Base-by-base conservation (phyloP, 2,329 filamentous ascomycete genomes). In the Apiospora aurea region DNA sequence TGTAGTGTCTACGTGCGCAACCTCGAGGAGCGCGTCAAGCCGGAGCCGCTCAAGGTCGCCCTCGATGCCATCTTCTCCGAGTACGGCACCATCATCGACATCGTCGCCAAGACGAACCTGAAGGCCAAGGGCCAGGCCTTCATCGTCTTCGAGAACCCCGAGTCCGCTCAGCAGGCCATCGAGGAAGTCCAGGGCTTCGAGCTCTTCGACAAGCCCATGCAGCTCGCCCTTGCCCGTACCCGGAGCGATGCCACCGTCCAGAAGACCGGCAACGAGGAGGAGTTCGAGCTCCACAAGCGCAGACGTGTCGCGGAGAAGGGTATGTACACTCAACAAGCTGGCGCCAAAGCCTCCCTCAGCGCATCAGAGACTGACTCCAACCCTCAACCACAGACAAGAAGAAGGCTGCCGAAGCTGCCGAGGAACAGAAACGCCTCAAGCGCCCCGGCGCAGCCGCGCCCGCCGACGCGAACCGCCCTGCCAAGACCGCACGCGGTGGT, bases 71-170 rank as follows among this genome's bases (percentile, higher is more conserved):
- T 98, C 78, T 98, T 98, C 84, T 91, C 91, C 74, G 94, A 97
- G 82, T 98, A 96, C 82, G 96, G 96, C 75, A 91, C 87, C 72
- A 90, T 97, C 73, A 84, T 97, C 77, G 95, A 97, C 74, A 90
- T 97, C 69, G 89, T 97, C 73, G 94, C 94, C 64, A 97, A 97
- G 85, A 94, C 90, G 75, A 98, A 97, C 81, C 83, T 98, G 43
- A 95, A 94, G 81, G 94, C 94, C 61, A 98, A 97, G 81, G 96
- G 96, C 16, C 96, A 99, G 83, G 96, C 96, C 0, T 99, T 99
- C 80, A 85, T 99, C 69, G 95, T 98, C 66, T 98, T 95, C 81
- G 94, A 97, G 77, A 89, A 87, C 73, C 85, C 92, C n/a, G 93
- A 95, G 71, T 90, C 91, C n/a, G 95, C 95, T 4, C 86, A 89